Evolutionary conservation across 2,329 filamentous ascomycete species (phyloP).

Genomic region (Dactylonectria estremocensis): DNA sequence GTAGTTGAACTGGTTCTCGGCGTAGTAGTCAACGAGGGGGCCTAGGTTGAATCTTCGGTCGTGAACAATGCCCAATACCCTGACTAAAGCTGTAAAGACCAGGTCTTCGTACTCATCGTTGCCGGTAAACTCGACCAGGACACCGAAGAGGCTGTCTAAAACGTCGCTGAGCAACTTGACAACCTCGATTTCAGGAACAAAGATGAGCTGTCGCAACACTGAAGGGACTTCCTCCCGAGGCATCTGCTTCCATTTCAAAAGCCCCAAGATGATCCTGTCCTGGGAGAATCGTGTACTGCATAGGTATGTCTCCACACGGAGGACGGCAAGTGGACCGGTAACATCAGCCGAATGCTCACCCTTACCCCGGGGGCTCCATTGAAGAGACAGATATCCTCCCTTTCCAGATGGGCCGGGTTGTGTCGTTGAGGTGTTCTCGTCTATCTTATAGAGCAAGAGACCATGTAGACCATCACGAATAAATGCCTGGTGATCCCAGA

Average conservation of each 20-base stretch:
- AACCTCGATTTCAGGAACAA: constrained; percentile 97
- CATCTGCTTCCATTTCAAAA: constrained; percentile 89
- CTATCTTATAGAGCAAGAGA: constrained; percentile 89
- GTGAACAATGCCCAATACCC: constrained; percentile 92
- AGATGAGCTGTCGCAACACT: constrained; percentile 86
- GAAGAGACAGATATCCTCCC: constrained; percentile 88
- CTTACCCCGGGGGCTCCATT: constrained; percentile 81
- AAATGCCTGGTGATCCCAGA: constrained; percentile 95
- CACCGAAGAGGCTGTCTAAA: constrained; percentile 91
- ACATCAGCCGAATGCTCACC: constrained; percentile 81
- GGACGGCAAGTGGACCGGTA: constrained; percentile 83
- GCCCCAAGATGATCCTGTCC: constrained; percentile 85
- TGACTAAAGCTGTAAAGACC: constrained; percentile 91
- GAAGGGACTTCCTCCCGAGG: constrained; percentile 79
- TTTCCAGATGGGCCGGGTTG: constrained; percentile 76
- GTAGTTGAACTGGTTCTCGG: constrained; percentile 90
- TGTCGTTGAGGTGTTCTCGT: constrained; percentile 86
- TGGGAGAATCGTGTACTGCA: constrained; percentile 97
- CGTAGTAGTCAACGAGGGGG: constrained; percentile 92
- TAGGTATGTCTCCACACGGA: constrained; percentile 86
- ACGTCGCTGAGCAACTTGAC: constrained; percentile 94
- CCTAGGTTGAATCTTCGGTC: constrained; percentile 94
- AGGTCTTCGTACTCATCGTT: constrained; percentile 94
- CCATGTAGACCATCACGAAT: constrained; percentile 87
- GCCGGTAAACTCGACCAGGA: constrained; percentile 91